A percentile compares a stretch with the other conserved stretches of the same genome.
phyloP scores from a whole-genome alignment of 2,329 filamentous ascomycete species.

The Trichoderma breve region DNA sequence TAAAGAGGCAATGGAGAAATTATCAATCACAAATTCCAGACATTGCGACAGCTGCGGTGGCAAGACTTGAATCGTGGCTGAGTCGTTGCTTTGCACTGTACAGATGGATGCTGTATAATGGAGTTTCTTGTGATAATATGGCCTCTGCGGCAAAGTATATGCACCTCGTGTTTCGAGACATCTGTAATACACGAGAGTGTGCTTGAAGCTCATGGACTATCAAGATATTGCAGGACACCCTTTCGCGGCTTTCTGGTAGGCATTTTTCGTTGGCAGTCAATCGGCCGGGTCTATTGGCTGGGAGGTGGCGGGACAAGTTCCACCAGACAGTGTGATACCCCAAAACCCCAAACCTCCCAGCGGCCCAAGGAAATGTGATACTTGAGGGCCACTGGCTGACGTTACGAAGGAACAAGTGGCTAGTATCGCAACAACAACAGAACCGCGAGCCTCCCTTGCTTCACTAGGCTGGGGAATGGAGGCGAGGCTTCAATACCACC shows the following conservation, averaged over 20 bases:
- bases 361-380: neutral
- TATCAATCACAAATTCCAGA: neutral
- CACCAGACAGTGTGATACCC: neutral
- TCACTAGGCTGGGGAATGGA: neutral
- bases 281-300: slow-evolving; percentile 1
- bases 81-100: slow-evolving; percentile 4
- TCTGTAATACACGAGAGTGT: neutral
- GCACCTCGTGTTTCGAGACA: neutral
- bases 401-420: slow-evolving; percentile 1
- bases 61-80: slow-evolving; percentile 1
- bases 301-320: neutral
- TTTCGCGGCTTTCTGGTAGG: neutral
- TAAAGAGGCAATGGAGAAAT: neutral
- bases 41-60: neutral
- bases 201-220: neutral
- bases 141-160: neutral
- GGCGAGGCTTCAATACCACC: neutral
- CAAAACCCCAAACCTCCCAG: neutral
- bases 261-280: neutral
- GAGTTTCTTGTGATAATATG: neutral
- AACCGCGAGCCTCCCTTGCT: slow-evolving; percentile 3
- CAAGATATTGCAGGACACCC: slow-evolving; percentile 6
- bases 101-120: neutral
- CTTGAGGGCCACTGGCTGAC: neutral
- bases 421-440: neutral